Percentiles rank a stretch among this genome's conserved stretches.
These are phyloP conservation scores for Mortierella sp. DNA, from an alignment of 371 early-diverging fungal species.

Conservation along the genomic window DNA sequence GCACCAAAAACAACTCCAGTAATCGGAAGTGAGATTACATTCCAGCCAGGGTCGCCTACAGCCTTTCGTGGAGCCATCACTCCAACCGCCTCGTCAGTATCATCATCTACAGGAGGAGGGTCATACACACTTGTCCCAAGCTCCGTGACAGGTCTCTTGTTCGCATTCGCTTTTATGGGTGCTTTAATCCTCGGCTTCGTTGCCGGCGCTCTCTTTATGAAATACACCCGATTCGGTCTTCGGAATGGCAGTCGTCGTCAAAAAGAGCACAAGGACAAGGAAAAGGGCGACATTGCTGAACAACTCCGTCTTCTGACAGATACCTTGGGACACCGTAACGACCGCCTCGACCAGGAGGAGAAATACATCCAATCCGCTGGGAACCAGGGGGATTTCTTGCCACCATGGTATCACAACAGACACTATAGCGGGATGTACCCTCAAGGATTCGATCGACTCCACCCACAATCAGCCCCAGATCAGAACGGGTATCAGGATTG, in stretches of 20 bases:
- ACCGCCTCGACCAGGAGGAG: not conserved
- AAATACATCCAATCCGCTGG: not conserved
- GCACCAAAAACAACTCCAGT: not conserved
- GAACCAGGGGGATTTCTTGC: not conserved
- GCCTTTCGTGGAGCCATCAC: not conserved
- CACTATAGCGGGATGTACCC: not conserved
- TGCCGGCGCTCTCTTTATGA: not conserved
- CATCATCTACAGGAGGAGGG: not conserved
- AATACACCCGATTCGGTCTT: not conserved
- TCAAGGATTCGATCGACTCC: not conserved
- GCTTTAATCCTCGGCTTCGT: not conserved
- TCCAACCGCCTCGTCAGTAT: not conserved
- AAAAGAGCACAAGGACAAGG: not conserved
- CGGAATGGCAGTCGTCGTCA: not conserved
- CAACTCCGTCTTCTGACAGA: conserved; percentile 6
- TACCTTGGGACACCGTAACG: not conserved
- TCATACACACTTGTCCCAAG: not conserved
- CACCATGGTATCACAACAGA: not conserved
- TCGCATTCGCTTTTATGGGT: not conserved
- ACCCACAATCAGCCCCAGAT: not conserved
- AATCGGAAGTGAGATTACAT: not conserved
- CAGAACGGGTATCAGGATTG: not conserved
- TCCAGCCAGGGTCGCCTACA: not conserved
- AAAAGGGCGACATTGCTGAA: conserved; percentile 1
- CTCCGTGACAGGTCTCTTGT: not conserved